Base-by-base conservation (phyloP, 495 filamentous ascomycete species). In the Aspergillus sclerotioniger region DNA sequence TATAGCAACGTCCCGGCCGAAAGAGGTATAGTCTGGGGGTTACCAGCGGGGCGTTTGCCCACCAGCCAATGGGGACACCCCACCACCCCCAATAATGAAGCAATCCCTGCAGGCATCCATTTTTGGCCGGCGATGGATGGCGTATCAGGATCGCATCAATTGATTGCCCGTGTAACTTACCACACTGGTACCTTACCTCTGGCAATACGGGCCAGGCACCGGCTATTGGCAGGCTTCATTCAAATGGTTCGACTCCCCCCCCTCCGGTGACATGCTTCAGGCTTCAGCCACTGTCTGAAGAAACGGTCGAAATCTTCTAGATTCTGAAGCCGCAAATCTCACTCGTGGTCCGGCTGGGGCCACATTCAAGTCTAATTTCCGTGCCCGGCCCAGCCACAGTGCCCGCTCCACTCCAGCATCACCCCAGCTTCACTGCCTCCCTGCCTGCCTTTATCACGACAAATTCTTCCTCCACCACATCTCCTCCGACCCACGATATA, bases 61-160 rank as follows among this genome's bases (percentile, higher is more conserved):
- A n/a, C 35, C 20, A 39, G 10, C 56, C 56, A 58, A 58, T 58
- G 4, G 46, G 0, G 12, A 0, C 13, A 19, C 3, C 0, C 25
- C 3, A 0, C 17, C 0, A 8, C 8, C 17, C 7, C 54, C 54
- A 58, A 58, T 58, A 58, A 58, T 58, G 48, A n/a, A 29, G 47
- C 48, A 51, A 52, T 15, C 56, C 48, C 41, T 58, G 56, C 56
- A 58, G 56, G 56, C 56, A 58, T 52, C 56, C 56, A 58, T 29
- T 25, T 43, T 51, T 52, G n/a, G 9, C 31, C 9, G 33, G 20
- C 46, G 8, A 8, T 31, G 28, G 6, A 28, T 8, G 16, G 8
- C 8, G 13, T 16, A 25, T 15, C 47, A 50, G 21, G 28, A 7
- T 7, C 9, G 46, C 20, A n/a, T 31, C 10, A 29, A 20, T 45